Conservation (phyloP, 1,284 basidiomycete genomes). For the Serendipita sp. region DNA sequence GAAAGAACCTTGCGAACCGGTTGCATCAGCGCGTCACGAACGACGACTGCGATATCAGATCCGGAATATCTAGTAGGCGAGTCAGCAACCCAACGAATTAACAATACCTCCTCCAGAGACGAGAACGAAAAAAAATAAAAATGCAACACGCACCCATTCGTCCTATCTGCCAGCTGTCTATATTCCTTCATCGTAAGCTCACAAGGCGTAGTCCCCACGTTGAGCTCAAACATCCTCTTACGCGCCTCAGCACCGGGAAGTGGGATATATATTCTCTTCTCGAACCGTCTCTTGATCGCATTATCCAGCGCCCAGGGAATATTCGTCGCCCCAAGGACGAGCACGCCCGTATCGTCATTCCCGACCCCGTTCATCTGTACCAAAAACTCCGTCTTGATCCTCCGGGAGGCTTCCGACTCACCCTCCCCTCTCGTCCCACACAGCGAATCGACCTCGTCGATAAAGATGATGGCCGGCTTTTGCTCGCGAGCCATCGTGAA, state of each 20-base stretch:
- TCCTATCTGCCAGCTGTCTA: constrained; percentile 66
- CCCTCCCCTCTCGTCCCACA: constrained; percentile 91
- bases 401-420: constrained; percentile 86
- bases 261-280: constrained; percentile 94
- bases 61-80: constrained; percentile 58
- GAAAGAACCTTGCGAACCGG: constrained; percentile 92
- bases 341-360: constrained; percentile 89
- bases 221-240: constrained; percentile 90
- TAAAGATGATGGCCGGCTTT: constrained; percentile 97
- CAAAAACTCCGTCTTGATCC: constrained; percentile 97
- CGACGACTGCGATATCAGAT: constrained; percentile 89
- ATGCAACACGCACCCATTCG: constrained; percentile 52
- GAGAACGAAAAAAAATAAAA: not conserved
- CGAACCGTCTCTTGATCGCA: constrained; percentile 96
- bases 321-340: constrained; percentile 98
- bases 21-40: constrained; percentile 97
- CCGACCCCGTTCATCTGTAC: constrained; percentile 99
- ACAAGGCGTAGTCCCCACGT: constrained; percentile 88
- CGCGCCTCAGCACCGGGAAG: constrained; percentile 90
- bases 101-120: not conserved
- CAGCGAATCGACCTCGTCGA: constrained; percentile 95
- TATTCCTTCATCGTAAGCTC: constrained; percentile 71
- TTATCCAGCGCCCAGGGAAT: constrained; percentile 96
- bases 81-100: constrained; percentile 7
- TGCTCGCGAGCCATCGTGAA: constrained; percentile 93